Evolutionary conservation across 2,329 filamentous ascomycete genomes (phyloP), one percentile per base, ranked within the genome.

Genomic region (Tetracladium maxilliforme): DNA sequence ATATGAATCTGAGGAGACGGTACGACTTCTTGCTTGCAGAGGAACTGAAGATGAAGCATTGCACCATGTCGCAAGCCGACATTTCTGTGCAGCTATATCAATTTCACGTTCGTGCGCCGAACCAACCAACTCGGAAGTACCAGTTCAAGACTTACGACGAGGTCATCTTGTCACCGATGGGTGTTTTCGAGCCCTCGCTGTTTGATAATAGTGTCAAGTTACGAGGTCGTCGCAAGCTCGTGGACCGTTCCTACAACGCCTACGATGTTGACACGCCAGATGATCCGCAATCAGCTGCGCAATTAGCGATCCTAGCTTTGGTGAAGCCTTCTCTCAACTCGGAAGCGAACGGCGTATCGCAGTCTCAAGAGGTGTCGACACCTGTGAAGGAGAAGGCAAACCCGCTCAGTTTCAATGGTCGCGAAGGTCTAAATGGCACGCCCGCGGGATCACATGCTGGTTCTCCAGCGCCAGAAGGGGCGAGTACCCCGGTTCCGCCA

Each of bases 111-210:
- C 77, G 90, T 15, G 80, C 81, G 7, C 77, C 81, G 2, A 84
- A 83, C 26, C 75, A 93, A 45, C 77, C 90, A 25, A 98, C 90
- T 2, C 69, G 75, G 34, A 94, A 93, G 51, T 95, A 92, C 51
- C 70, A 74, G 20, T 95, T 94, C 63, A 95, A 95, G 59, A 86
- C 81, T 1, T 98, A 95, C 43, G 90, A 98, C 38, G 90, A 95
- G 49, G 79, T 92, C 13, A 81, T 92, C 38, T 63, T 98, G n/a
- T 79, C 90, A 1, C 79, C 86, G 2, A 83, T 93, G 76, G 86
- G 84, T n/a, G 80, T 86, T 41, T 94, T 92, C 48, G 79, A 87
- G 31, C 87, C 90, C 0, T 58, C 68, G 3, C 77, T 94, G 27
- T 93, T 95, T 38, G 82, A 92, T 44, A 77, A 84, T 39, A 70